phyloP scores from a whole-genome alignment of 1,284 basidiomycete species.

The Afroboletus lepidellus region DNA sequence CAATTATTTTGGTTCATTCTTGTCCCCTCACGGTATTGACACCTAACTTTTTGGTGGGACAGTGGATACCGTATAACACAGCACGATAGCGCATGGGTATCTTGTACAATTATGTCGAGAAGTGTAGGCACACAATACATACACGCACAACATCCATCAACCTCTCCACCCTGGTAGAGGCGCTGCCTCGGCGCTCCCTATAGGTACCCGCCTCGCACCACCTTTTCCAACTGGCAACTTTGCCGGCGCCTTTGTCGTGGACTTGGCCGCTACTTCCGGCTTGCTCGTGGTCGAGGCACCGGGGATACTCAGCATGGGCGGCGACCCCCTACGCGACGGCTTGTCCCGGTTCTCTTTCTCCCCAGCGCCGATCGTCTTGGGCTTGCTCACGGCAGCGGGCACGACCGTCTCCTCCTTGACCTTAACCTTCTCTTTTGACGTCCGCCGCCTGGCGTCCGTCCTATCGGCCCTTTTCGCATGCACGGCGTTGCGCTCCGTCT shows the following conservation, averaged over 20 bases:
- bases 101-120: constrained; percentile 24
- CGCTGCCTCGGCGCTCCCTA: constrained; percentile 58
- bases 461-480: constrained; percentile 19
- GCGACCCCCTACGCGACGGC: constrained; percentile 21
- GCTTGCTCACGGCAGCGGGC: constrained; percentile 14
- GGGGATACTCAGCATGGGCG: constrained; percentile 11
- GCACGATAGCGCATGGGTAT: constrained; percentile 18
- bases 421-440: constrained; percentile 45
- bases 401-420: constrained; percentile 24
- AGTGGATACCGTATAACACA: not conserved
- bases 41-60: not conserved
- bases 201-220: constrained; percentile 54
- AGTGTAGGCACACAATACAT: constrained; percentile 16
- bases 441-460: constrained; percentile 29
- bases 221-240: constrained; percentile 36
- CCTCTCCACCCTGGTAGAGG: constrained; percentile 36
- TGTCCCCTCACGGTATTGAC: constrained; percentile 11
- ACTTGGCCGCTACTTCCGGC: constrained; percentile 14
- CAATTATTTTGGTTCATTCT: constrained; percentile 38
- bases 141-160: constrained; percentile 28
- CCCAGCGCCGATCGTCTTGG: constrained; percentile 27
- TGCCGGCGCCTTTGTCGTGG: constrained; percentile 17
- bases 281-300: constrained; percentile 21
- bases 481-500: constrained; percentile 30
- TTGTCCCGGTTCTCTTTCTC: constrained; percentile 37